Evolutionary conservation across 2,329 filamentous ascomycete species (phyloP), one percentile per base, ranked within the genome.

Genomic region (Botryotinia narcissicola): DNA sequence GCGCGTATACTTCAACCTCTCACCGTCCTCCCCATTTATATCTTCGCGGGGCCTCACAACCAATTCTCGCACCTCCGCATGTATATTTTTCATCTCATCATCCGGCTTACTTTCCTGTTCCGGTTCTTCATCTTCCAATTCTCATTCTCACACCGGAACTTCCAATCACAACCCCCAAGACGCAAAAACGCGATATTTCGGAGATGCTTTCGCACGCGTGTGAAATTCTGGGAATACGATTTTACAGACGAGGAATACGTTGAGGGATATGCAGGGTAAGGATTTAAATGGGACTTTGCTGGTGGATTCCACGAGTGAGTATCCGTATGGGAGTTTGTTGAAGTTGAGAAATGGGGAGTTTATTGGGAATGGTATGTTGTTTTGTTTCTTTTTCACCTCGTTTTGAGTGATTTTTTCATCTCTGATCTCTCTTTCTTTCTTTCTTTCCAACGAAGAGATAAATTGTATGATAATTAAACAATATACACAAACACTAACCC

Each of bases 291-390:
- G 70, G 3, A 35, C 42, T 2, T 16, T 35, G 20, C 29, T 32
- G 0, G 29, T 72, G 37, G 70, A 72, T 46, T 57, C 46, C 1
- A 68, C 46, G 62, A 72, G 44, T n/a, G 62, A 72, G 37, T 66
- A 63, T 66, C 61, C 60, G 14, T 67, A 72, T 67, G 61, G 62
- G 2, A 68, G 35, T 54, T 16, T 67, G 22, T 59, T 72, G 51
- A n/a, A 10, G 20, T 57, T 72, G 62, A 40, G 35, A 3, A 57
- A 67, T 68, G 29, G 12, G 25, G 48, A 44, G 4, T 57, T 72
- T 68, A n/a, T 72, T 16, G 62, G 70, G 7, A 72, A 59, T 72
- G 62, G 70, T 68, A 35, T n/a, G 62, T 6, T 44, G 18, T 20
- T 61, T 10, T 22, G 16, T 67, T 3, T 57, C 37, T 8, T 20